Evolutionary conservation across 805 yeast genomes (phyloP).

Genomic region (Ogataea angusta): DNA sequence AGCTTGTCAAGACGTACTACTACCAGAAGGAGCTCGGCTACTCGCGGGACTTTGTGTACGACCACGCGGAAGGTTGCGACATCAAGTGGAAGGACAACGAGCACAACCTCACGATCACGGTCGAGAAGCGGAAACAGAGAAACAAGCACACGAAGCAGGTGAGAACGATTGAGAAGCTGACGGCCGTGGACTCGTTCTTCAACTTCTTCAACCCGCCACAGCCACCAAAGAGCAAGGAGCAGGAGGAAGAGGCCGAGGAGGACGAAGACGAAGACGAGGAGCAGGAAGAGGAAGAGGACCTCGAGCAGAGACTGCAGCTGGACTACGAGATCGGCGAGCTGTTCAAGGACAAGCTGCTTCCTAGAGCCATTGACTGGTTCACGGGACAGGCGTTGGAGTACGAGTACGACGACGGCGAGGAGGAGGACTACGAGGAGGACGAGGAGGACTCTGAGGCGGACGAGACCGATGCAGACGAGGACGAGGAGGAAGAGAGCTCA

Average conservation of each 20-base stretch:
- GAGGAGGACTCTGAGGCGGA: slow-evolving; percentile 64
- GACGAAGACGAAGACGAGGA: slow-evolving; percentile 43
- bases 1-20: slow-evolving; percentile 80
- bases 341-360: slow-evolving; percentile 90
- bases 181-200: slow-evolving; percentile 95
- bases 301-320: slow-evolving; percentile 80
- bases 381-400: slow-evolving; percentile 94
- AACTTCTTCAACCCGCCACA: slow-evolving; percentile 93
- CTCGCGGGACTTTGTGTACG: slow-evolving; percentile 94
- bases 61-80: slow-evolving; percentile 89
- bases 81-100: slow-evolving; percentile 83
- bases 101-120: slow-evolving; percentile 75
- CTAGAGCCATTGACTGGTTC: slow-evolving; percentile 97
- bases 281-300: slow-evolving; percentile 65
- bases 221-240: slow-evolving; percentile 45
- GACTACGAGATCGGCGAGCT: slow-evolving; percentile 97
- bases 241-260: slow-evolving; percentile 52
- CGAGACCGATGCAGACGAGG: slow-evolving; percentile 40
- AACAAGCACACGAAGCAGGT: slow-evolving; percentile 95
- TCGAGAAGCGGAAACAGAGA: slow-evolving; percentile 96
- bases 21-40: slow-evolving; percentile 93
- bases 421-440: slow-evolving; percentile 53
- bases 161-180: slow-evolving; percentile 88
- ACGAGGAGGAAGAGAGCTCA: slow-evolving; percentile 4
- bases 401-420: slow-evolving; percentile 51